These are phyloP conservation scores for Mercurialis annua DNA, from an alignment of 345 rosid genomes.

Conservation along the genomic window DNA sequence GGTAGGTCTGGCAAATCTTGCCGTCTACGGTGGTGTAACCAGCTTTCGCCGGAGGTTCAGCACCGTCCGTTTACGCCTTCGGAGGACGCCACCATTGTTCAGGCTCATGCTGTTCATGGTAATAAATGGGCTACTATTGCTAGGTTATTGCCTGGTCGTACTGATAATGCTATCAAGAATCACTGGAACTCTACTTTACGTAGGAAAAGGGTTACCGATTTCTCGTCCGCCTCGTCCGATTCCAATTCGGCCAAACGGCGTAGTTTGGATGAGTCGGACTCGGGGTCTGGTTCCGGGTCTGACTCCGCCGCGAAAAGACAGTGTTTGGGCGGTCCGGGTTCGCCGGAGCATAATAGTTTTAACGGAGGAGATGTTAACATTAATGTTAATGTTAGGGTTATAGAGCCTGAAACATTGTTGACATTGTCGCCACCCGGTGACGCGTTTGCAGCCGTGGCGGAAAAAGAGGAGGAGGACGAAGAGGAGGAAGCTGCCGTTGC, in stretches of 20 bases:
- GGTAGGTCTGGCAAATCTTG: constrained; percentile 72
- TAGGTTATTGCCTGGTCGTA: constrained; percentile 57
- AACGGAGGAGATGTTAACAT: neutral
- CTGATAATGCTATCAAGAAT: constrained; percentile 64
- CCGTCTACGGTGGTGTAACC: constrained; percentile 69
- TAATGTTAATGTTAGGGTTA: too few species aligned
- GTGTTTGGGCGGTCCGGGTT: constrained; percentile 16
- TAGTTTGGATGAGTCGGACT: constrained; percentile 27
- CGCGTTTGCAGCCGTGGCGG: neutral
- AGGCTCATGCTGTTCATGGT: constrained; percentile 52
- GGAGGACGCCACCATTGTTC: constrained; percentile 49
- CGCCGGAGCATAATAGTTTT: constrained; percentile 18
- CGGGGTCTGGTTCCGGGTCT: constrained; percentile 17
- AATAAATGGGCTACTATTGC: constrained; percentile 74
- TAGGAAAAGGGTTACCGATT: constrained; percentile 25
- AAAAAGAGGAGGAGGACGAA: constrained; percentile 12
- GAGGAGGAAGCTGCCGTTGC: constrained; percentile 8
- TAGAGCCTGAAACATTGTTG: constrained; percentile 38
- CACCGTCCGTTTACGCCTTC: constrained; percentile 59
- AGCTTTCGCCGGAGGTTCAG: constrained; percentile 60
- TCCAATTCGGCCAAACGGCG: constrained; percentile 33
- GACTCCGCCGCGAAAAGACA: constrained; percentile 32
- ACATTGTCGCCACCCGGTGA: constrained; percentile 51
- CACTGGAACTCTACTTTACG: constrained; percentile 68
- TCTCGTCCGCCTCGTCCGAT: constrained; percentile 33